These are phyloP conservation scores for Trifolium subterraneum DNA, from an alignment of 306 rosid genomes.

Conservation along the genomic window DNA sequence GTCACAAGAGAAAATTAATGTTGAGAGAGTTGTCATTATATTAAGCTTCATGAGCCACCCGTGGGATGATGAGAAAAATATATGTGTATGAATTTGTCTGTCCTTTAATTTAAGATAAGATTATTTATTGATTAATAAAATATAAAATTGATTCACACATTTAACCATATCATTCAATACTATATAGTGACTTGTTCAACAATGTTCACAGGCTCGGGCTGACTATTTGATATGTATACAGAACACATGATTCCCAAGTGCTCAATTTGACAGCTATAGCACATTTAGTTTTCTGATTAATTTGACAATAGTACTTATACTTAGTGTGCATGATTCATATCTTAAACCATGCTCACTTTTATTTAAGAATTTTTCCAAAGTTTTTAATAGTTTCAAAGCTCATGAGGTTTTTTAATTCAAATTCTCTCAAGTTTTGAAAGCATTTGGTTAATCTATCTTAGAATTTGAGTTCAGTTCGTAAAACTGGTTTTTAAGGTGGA, in stretches of 20 bases:
- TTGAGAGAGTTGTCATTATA: not conserved
- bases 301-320: not conserved
- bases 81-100: not conserved
- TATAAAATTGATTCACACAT: conserved; percentile 34
- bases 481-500: too few species aligned
- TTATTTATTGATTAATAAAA: not conserved
- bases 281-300: not conserved
- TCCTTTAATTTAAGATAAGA: not conserved
- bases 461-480: too few species aligned
- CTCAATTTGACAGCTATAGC: not conserved
- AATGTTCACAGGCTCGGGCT: not conserved
- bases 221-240: conserved; percentile 5
- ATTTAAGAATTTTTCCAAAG: not conserved
- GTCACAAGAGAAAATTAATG: conserved; percentile 18
- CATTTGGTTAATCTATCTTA: too few species aligned
- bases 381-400: not conserved
- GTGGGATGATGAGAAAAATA: conserved; percentile 26
- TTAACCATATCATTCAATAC: conserved; percentile 34
- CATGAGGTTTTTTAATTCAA: too few species aligned
- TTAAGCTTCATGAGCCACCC: conserved; percentile 43
- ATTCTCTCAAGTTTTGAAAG: too few species aligned
- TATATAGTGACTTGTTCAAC: not conserved
- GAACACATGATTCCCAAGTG: conserved; percentile 16
- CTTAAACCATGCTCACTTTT: not conserved
- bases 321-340: not conserved